Percentiles rank a stretch among this genome's conserved stretches.
phyloP scores from a whole-genome alignment of 148 eudicot genomes.

The Arbutus unedo region DNA sequence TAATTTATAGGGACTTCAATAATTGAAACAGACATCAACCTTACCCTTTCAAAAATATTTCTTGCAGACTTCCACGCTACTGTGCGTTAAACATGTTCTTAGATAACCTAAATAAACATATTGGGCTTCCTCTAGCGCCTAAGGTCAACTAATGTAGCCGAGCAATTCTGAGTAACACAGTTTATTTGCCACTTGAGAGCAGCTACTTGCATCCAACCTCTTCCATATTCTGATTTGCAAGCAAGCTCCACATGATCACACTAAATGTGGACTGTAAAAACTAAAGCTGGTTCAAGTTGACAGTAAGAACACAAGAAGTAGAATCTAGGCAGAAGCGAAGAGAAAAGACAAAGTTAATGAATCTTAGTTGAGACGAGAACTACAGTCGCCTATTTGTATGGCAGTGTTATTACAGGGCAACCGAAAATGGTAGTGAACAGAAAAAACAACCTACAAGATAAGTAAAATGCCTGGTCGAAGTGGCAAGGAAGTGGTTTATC shows the following conservation, averaged over 20 bases:
- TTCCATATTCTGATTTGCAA: neutral
- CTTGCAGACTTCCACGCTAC: neutral
- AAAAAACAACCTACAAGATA: neutral
- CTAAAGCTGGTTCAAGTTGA: neutral
- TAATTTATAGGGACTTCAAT: neutral
- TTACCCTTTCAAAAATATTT: neutral
- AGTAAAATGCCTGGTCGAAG: neutral
- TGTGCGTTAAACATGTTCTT: neutral
- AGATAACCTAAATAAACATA: neutral
- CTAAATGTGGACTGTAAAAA: neutral
- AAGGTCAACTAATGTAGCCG: neutral
- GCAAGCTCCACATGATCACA: neutral
- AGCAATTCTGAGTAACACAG: neutral
- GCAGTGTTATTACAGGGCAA: neutral
- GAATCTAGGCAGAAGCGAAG: neutral
- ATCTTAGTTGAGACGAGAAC: neutral
- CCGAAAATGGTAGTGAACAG: neutral
- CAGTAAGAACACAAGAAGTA: neutral
- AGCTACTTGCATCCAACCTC: neutral
- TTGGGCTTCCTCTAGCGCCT: neutral
- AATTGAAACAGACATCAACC: neutral
- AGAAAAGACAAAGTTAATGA: neutral
- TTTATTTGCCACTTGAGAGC: slow-evolving; percentile 7
- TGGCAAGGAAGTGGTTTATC: neutral
- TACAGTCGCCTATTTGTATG: neutral